Base-by-base conservation (phyloP, 1,284 basidiomycete genomes). In the Sporisorium exsertum region DNA sequence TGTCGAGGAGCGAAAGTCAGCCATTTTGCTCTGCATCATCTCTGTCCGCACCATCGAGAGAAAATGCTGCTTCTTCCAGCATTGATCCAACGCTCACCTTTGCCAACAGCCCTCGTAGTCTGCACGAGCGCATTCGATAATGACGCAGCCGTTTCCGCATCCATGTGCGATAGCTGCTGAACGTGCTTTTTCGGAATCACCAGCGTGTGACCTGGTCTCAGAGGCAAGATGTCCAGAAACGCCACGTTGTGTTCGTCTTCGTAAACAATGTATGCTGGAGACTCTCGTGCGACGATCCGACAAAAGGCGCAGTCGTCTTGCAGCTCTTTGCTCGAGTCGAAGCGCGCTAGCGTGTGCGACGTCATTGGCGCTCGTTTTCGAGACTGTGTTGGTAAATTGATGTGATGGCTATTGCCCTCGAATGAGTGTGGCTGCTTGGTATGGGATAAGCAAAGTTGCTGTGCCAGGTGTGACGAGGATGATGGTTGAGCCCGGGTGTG, bases 181-280 rank as follows among this genome's bases (percentile, higher is more conserved):
- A 70, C 69, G 24, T 80, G 78, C 53, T 61, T 67, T 47, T 74
- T 77, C 2, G 78, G 72, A 3, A 80, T 64, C 22, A 80, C 72
- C 2, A 80, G 66, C 15, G 78, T 80, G 18, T 80, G 78, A 0
- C 78, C 92, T 37, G 84, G 87, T 46, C 92, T 87, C 35, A 93
- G 84, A 2, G 92, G 92, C 43, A 91, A 86, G 62, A 93, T 92
- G 85, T 93, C 92, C 77, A 93, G 87, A 62, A 93, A 89, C 10
- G 91, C 91, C 51, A 92, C 84, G n/a, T 91, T 88, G 56, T 88
- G 86, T 15, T 92, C 90, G 65, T 90, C 88, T 82, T 72, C 67
- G 59, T 79, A 77, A 2, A 76, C 70, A 32, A 77, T 45, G 60
- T 68, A 65, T 7, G 77, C 73, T 15, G 63, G 32, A 5, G 66